Conservation (phyloP, 805 yeast species). For the Suhomyces emberorum region DNA sequence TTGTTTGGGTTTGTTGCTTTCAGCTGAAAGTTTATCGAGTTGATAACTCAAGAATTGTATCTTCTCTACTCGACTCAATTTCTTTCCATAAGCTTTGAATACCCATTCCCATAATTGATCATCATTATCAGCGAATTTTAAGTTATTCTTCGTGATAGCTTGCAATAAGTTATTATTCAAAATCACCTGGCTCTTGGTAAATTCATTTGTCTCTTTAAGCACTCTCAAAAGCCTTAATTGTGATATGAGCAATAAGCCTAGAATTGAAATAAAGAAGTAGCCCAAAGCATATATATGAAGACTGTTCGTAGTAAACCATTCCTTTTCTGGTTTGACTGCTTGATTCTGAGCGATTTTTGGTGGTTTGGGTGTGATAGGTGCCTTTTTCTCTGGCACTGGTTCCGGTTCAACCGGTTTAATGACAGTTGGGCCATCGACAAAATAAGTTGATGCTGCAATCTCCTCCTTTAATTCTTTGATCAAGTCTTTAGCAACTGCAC, state of each 20-base stretch:
- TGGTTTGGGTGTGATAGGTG: not conserved
- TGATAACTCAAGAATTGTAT: conserved; percentile 19
- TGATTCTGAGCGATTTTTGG: not conserved
- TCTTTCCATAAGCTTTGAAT: conserved; percentile 12
- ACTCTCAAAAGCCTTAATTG: conserved; percentile 18
- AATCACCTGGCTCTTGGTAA: conserved; percentile 18
- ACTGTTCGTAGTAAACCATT: conserved; percentile 11
- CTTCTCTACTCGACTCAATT: conserved; percentile 15
- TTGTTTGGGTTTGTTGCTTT: not conserved
- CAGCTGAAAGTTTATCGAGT: conserved; percentile 4
- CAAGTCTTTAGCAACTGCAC: conserved; percentile 53
- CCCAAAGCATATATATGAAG: conserved; percentile 12
- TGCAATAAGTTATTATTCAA: not conserved
- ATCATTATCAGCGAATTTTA: not conserved
- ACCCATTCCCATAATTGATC: conserved; percentile 23
- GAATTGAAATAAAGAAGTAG: conserved; percentile 17
- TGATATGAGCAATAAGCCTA: conserved; percentile 17
- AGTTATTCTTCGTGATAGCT: not conserved
- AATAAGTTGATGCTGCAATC: conserved; percentile 21
- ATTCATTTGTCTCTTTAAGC: conserved; percentile 20
- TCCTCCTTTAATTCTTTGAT: conserved; percentile 45
- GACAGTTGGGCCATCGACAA: conserved; percentile 18
- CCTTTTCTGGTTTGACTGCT: conserved; percentile 1
- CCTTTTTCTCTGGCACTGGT: not conserved
- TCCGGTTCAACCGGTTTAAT: conserved; percentile 4